These are phyloP conservation scores for Leccinum barrowsii DNA, from an alignment of 768 basidiomycete species.

Conservation along the genomic window DNA sequence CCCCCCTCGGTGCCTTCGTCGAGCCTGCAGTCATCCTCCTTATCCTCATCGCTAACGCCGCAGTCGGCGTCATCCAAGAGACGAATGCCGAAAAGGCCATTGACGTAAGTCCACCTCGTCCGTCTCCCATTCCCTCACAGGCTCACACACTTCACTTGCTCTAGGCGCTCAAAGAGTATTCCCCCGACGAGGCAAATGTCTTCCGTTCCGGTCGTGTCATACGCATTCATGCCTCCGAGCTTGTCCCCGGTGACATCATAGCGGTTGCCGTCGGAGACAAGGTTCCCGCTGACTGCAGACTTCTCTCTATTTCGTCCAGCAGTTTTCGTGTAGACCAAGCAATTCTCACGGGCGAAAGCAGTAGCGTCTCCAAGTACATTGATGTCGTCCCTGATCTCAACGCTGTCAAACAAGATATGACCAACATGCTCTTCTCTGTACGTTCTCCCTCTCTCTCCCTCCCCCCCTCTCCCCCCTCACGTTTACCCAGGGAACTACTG, in stretches of 20 bases:
- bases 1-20: slow-evolving; percentile 82
- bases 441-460: slow-evolving; percentile 1
- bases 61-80: slow-evolving; percentile 96
- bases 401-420: slow-evolving; percentile 98
- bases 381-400: slow-evolving; percentile 63
- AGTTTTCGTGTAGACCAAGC: slow-evolving; percentile 96
- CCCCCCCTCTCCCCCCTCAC: neutral
- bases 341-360: slow-evolving; percentile 83
- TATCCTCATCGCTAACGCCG: slow-evolving; percentile 95
- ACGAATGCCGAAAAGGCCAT: slow-evolving; percentile 95
- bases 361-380: slow-evolving; percentile 78
- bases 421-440: slow-evolving; percentile 94
- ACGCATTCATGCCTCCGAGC: slow-evolving; percentile 79
- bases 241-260: slow-evolving; percentile 95
- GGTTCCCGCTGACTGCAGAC: slow-evolving; percentile 90
- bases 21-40: slow-evolving; percentile 94
- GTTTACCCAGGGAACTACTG: slow-evolving; percentile 75
- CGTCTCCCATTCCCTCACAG: neutral
- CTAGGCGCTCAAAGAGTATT: slow-evolving; percentile 94
- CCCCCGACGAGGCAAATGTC: slow-evolving; percentile 94
- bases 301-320: slow-evolving; percentile 86
- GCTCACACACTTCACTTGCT: neutral
- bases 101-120: slow-evolving; percentile 60
- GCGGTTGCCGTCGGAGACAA: slow-evolving; percentile 91
- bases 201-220: slow-evolving; percentile 65